Evolutionary conservation across 352 stramenopile species (phyloP), one percentile per base, ranked within the genome.

Genomic region (Phytophthora cactorum): DNA sequence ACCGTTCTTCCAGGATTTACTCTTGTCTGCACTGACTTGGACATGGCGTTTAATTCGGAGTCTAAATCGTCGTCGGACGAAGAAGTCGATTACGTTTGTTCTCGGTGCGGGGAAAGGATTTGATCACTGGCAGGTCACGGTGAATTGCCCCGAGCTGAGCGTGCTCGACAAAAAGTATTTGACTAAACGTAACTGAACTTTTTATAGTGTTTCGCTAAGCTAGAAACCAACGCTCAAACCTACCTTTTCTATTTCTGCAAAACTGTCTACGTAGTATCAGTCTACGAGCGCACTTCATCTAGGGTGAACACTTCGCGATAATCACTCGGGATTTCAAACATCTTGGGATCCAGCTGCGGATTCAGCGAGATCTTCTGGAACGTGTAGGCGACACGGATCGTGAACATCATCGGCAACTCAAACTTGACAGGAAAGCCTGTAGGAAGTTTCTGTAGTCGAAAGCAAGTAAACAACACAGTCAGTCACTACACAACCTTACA

Each of bases 381-480:
- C 49, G 84, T 93, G 71, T 93, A 95, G 14, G 84, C 86, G n/a
- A 84, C 80, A 38, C 82, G 83, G 9, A 95, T 77, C 2, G 84
- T 95, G 54, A 93, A 90, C 74, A 92, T 86, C 81, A 93, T 92
- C 7, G 86, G 86, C 44, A 95, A 55, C 46, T 95, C 84, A 63
- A 95, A 95, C 53, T 88, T 87, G 36, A 92, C 82, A 14, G 86
- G 86, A 59, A 93, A 95, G 0, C 86, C 86, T 14, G 84, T 78
- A 4, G 86, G 86, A n/a, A 95, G 74, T 85, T 83, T 93, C 86
- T 93, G 32, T 6, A 58, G 17, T 50, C 52, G 27, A 54, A 45
- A 52, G 39, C 22, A 22, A 22, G 22, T 22, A 34, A 58, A 12
- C 54, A 54, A 12, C 17, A 56, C 12, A 47, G 14, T 71, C 12